Base-by-base conservation (phyloP, 805 yeast species). In the Barnettozyma siamensis region DNA sequence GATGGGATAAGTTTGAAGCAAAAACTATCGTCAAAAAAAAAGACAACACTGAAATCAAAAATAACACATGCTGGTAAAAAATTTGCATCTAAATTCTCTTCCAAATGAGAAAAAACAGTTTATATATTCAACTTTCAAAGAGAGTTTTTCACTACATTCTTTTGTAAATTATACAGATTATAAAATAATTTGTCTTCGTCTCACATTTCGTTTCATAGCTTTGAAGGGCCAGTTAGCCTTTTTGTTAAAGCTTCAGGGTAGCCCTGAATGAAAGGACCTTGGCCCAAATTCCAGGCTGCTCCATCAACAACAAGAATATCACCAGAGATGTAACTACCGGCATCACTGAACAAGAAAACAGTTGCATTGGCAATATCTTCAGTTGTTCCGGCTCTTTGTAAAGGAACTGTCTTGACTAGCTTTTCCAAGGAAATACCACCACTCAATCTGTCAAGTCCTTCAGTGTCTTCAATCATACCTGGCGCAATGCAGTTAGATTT, bases 401-500 rank as follows among this genome's bases (percentile, higher is more conserved):
- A 58, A 16, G 72, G 72, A 27, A 86, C 73, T 46, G 66, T 70
- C 40, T 66, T 58, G 2, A 62, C 57, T 26, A 78, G 55, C 5
- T 69, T 62, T 2, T 57, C 60, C 17, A 68, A 64, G 18, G 69
- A 62, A 17, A 73, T 55, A 7, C 55, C 71, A 5, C 54, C 58
- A 45, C 67, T 73, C 45, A 91, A 71, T 47, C 94, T 72, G 32
- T 76, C 71, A 63, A 81, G 70, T 6, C 97, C 97, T 63, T 89
- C 97, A 6, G 97, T 91, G 18, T 78, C 84, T 5, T 64, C 86
- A 54, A 89, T 89, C 8, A 87, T 80, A 15, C 98, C 97, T 0
- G 98, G 98, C 2, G 96, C 96, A 51, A 89, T 75, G 55, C 85
- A 78, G 60, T 91, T 89, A 35, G 80, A 74, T 42, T 93, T 74